Evolutionary conservation across 2,329 filamentous ascomycete species (phyloP).

Genomic region (Cadophora luteo-olivacea): DNA sequence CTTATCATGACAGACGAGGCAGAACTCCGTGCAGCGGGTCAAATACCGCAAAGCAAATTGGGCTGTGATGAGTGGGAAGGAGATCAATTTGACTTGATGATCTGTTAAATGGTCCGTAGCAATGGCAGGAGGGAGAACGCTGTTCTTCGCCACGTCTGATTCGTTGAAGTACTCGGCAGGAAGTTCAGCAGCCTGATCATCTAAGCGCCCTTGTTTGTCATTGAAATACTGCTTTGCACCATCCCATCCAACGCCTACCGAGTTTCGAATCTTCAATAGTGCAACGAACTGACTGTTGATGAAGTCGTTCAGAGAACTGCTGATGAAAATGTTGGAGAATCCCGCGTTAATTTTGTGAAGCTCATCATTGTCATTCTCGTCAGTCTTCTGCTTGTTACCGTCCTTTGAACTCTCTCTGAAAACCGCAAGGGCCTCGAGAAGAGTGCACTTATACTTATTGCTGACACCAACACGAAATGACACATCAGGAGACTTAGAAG

Average conservation of each 20-base stretch:
- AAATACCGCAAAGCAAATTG: slow-evolving; percentile 82
- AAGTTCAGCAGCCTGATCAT: slow-evolving; percentile 29
- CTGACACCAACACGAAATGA: slow-evolving; percentile 75
- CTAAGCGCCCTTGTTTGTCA: slow-evolving; percentile 38
- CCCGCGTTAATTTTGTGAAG: slow-evolving; percentile 33
- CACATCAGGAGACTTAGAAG: slow-evolving; percentile 49
- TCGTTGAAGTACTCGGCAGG: slow-evolving; percentile 26
- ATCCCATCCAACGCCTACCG: slow-evolving; percentile 66
- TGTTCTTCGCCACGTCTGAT: slow-evolving; percentile 11
- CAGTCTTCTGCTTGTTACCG: slow-evolving; percentile 21
- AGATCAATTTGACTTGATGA: slow-evolving; percentile 45
- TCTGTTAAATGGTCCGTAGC: slow-evolving; percentile 45
- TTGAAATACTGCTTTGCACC: slow-evolving; percentile 56
- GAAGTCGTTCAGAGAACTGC: slow-evolving; percentile 71
- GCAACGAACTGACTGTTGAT: slow-evolving; percentile 69
- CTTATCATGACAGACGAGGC: slow-evolving; percentile 80
- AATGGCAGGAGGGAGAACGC: slow-evolving; percentile 36
- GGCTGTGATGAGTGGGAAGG: slow-evolving; percentile 65
- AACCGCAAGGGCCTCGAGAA: slow-evolving; percentile 47
- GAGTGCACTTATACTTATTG: slow-evolving; percentile 73
- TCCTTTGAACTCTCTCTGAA: slow-evolving; percentile 45
- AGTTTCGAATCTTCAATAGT: slow-evolving; percentile 65
- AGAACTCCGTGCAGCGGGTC: slow-evolving; percentile 83
- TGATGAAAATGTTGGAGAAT: slow-evolving; percentile 71
- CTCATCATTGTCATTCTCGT: not conserved